Base-by-base conservation (phyloP, 805 yeast genomes). In the Cyberlindnera saturnus region DNA sequence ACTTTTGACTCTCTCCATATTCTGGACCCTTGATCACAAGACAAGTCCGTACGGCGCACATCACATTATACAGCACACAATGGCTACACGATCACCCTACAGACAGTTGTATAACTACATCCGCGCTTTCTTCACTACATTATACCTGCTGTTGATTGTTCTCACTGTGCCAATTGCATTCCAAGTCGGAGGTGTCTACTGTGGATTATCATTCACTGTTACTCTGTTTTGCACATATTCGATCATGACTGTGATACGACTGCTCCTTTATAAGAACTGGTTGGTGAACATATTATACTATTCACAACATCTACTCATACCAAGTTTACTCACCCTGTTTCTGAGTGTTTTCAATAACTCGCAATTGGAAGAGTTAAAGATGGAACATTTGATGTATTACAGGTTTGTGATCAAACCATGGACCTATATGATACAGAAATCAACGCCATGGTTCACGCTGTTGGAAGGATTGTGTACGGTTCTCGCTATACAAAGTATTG, bases 391-490 rank as follows among this genome's bases (percentile, higher is more conserved):
- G n/a, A 38, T 39, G 16, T 66, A 64, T 36, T 61, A 63, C 38
- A 57, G 52, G 38, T 63, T 57, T 44, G 54, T 75, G 8, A 72
- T 85, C 35, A 65, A 68, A 44, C 73, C 84, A 11, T 93, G 98
- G 98, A 75, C 78, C 47, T 60, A 74, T 37, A 64, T 84, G 28
- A 68, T 93, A 32, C 71, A 79, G 40, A 86, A 89, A 59, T 79
- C 96, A 5, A 93, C 99, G 0, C 93, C 96, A 2, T 69, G 86
- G 37, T 91, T 93, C 63, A 86, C 96, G 0, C 71, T 89, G 16
- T 67, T 90, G 41, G 99, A 93, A 65, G 99, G 99, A 2, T 82
- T 93, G 53, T 95, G 96, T 63, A 81, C 96, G 1, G 74, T 93
- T 20, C 70, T 93, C 44, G 81, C 88, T n/a, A 88, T 93, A 47